These are phyloP conservation scores for Annulohypoxylon nitens DNA, from an alignment of 495 filamentous ascomycete species.

Conservation along the genomic window DNA sequence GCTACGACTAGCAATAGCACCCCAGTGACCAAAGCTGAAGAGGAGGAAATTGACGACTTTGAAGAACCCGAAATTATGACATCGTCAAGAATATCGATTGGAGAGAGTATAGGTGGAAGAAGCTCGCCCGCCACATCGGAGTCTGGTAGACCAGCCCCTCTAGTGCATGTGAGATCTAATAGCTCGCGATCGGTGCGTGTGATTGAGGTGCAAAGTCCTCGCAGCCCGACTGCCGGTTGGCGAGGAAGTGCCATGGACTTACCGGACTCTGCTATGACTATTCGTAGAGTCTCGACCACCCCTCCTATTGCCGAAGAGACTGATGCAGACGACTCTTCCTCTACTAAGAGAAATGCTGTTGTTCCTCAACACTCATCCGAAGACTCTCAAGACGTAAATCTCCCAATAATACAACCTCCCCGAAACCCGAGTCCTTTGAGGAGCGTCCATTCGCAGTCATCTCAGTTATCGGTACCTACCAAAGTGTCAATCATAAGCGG, in stretches of 20 bases:
- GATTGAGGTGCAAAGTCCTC: constrained; percentile 65
- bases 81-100: constrained; percentile 67
- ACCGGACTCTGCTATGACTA: constrained; percentile 47
- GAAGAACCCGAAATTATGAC: constrained; percentile 68
- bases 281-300: constrained; percentile 56
- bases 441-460: constrained; percentile 31
- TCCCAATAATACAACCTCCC: constrained; percentile 28
- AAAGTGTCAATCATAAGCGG: constrained; percentile 55
- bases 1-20: constrained; percentile 14
- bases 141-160: constrained; percentile 53
- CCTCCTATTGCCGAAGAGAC: constrained; percentile 58
- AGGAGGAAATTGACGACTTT: constrained; percentile 59
- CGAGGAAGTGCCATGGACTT: constrained; percentile 59
- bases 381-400: constrained; percentile 26
- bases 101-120: constrained; percentile 62
- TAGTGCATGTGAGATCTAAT: constrained; percentile 59
- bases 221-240: constrained; percentile 58
- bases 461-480: constrained; percentile 46
- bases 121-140: constrained; percentile 59
- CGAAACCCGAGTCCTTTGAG: constrained; percentile 47
- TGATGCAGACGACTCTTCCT: constrained; percentile 10
- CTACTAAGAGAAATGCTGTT: constrained; percentile 33
- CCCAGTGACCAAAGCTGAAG: constrained; percentile 42
- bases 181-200: constrained; percentile 66
- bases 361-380: constrained; percentile 31